Evolutionary conservation across 108 stramenopile genomes (phyloP), one percentile per base, ranked within the genome.

Genomic region (Cyclotella kingstonii): DNA sequence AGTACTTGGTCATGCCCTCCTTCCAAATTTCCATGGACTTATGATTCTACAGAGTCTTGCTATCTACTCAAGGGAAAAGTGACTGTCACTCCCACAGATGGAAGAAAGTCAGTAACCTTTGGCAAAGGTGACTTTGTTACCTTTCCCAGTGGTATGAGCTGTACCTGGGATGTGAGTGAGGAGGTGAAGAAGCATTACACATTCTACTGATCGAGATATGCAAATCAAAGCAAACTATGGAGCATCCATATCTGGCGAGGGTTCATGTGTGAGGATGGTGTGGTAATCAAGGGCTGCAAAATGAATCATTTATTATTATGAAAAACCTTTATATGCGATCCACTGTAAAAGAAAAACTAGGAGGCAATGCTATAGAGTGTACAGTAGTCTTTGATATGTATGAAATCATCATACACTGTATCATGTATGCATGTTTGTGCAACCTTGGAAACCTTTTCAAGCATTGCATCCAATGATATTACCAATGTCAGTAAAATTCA

Each of bases 11-110:
- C n/a, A 54, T 34, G 56, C 41, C 78, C 63, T 0, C 81, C 73
- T 12, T 77, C 75, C 3, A 83, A 83, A 57, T 90, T 90, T 53
- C 89, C 89, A 26, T 90, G 89, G 89, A 83, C 82, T 12, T 90
- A 90, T 51, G 84, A 76, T 51, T 54, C 57, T 7, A 80, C 42
- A 35, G 88, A 90, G 68, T 73, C 76, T 22, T 84, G 85, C 68
- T 86, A 86, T 39, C 45, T 90, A 12, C 58, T 90, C 17, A 31
- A 54, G 18, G 88, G 88, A 0, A 66, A 83, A 50, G 83, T 90
- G 9, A 90, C 85, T 0, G 88, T 90, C 31, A 90, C 84, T 12
- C 84, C 87, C 41, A 54, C 64, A 8, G 84, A 89, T 54, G 85
- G 77, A 19, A 63, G 84, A 18, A 59, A 79, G 28, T 46, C 84